Conservation (phyloP, 179 eudicot genomes). For the Silene vulgaris region DNA sequence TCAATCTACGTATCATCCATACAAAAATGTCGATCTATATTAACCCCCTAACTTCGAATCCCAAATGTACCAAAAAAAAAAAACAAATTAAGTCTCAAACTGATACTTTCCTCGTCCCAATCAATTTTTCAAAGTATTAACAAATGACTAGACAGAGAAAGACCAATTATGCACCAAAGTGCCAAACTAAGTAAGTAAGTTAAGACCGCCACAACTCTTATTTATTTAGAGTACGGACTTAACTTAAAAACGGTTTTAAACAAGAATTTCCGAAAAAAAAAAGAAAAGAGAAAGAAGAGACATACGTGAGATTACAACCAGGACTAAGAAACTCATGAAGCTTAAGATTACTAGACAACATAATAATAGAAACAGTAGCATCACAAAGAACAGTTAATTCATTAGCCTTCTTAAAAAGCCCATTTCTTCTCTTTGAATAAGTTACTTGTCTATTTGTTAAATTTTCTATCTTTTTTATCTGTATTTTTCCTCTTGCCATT, state of each 20-base stretch:
- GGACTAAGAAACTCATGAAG: slow-evolving; percentile 25
- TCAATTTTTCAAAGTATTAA: no score
- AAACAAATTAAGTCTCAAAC: no score
- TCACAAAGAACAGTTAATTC: slow-evolving; percentile 32
- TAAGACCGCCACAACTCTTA: no score
- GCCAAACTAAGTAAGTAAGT: no score
- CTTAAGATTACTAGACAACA: slow-evolving; percentile 25
- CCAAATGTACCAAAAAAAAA: no score
- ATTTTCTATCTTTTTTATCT: slow-evolving; percentile 31
- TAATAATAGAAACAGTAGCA: slow-evolving; percentile 31
- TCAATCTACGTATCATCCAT: no score
- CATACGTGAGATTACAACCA: slow-evolving; percentile 22
- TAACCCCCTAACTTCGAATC: no score
- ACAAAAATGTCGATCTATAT: no score
- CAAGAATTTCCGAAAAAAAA: neutral
- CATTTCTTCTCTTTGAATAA: slow-evolving; percentile 33
- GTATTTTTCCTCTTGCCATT: slow-evolving; percentile 35
- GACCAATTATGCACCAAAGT: no score
- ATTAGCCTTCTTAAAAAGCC: slow-evolving; percentile 31
- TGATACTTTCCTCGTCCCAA: no score
- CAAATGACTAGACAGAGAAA: no score
- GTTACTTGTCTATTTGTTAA: slow-evolving; percentile 32
- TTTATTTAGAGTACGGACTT: no score
- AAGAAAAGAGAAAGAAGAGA: neutral
- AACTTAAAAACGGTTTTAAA: neutral